Conservation (phyloP, 2,329 filamentous ascomycete genomes). For the Phyllosticta citrichinensis region DNA sequence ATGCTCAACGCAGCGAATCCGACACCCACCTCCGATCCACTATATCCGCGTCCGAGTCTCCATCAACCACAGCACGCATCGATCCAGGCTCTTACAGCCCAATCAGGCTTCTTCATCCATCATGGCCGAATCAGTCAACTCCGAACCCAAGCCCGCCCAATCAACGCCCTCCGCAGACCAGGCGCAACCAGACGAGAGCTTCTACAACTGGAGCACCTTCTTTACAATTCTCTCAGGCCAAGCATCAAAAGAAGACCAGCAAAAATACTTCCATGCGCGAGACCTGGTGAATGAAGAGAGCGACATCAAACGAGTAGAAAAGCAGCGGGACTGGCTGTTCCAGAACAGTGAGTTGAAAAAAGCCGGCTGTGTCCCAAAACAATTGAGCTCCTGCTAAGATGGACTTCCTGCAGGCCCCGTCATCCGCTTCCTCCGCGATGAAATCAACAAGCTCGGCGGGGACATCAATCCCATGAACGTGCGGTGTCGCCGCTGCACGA, state of each 20-base stretch:
- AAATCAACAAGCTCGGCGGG: constrained; percentile 70
- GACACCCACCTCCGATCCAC: background rate
- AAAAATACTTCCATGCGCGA: constrained; percentile 67
- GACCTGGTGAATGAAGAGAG: constrained; percentile 65
- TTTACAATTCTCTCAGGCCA: constrained; percentile 70
- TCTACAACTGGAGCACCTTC: constrained; percentile 66
- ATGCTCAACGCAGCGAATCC: background rate
- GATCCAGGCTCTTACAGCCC: background rate
- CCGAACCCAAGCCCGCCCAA: background rate
- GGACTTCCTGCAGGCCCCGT: constrained; percentile 46
- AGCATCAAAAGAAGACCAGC: constrained; percentile 57
- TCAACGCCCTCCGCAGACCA: constrained; percentile 15
- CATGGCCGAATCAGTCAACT: constrained; percentile 6
- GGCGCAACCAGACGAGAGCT: constrained; percentile 25
- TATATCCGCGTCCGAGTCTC: background rate
- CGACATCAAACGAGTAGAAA: constrained; percentile 74
- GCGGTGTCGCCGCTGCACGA: constrained; percentile 68
- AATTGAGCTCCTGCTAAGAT: background rate
- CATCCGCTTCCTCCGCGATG: constrained; percentile 76
- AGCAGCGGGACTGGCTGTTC: constrained; percentile 74
- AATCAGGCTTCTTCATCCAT: too few species aligned
- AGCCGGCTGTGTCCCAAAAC: background rate
- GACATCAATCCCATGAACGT: constrained; percentile 65
- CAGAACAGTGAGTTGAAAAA: constrained; percentile 47
- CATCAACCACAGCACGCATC: background rate